Conservation (phyloP, 495 filamentous ascomycete genomes). For the Tuber borchii region DNA sequence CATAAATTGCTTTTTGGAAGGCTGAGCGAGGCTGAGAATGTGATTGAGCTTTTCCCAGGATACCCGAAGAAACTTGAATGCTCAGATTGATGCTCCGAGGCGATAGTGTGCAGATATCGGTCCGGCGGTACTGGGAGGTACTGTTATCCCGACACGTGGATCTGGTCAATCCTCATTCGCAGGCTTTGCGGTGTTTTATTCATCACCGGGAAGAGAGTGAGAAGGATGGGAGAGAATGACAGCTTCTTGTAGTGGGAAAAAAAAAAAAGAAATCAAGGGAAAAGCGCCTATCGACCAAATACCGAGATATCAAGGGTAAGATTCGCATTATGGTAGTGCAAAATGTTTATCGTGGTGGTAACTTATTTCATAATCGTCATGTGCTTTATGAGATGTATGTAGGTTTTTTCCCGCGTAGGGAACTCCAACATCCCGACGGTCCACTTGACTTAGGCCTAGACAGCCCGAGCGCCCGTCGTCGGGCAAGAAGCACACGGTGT, state of each 20-base stretch:
- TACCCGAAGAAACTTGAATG: slow-evolving; percentile 1
- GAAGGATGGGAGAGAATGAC: too few relatives aligned
- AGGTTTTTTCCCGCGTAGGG: neutral
- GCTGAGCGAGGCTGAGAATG: slow-evolving; percentile 5
- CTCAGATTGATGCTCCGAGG: neutral
- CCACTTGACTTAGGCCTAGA: neutral
- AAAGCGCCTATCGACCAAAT: neutral
- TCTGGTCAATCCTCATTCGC: neutral
- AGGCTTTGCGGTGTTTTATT: slow-evolving; percentile 3
- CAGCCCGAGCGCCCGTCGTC: neutral
- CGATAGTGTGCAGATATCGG: neutral
- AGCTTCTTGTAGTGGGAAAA: neutral
- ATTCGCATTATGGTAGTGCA: neutral
- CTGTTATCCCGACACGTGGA: neutral
- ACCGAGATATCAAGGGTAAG: slow-evolving; percentile 4
- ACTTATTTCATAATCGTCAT: neutral
- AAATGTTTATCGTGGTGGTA: neutral
- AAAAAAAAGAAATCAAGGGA: neutral
- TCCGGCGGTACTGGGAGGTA: neutral
- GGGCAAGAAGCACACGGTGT: neutral
- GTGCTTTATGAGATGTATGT: neutral
- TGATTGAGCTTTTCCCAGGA: slow-evolving; percentile 4
- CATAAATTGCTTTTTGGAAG: slow-evolving; percentile 1
- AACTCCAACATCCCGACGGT: neutral
- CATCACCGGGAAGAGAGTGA: neutral